Conservation (phyloP, 345 rosid species). For the Theobroma cacao region DNA sequence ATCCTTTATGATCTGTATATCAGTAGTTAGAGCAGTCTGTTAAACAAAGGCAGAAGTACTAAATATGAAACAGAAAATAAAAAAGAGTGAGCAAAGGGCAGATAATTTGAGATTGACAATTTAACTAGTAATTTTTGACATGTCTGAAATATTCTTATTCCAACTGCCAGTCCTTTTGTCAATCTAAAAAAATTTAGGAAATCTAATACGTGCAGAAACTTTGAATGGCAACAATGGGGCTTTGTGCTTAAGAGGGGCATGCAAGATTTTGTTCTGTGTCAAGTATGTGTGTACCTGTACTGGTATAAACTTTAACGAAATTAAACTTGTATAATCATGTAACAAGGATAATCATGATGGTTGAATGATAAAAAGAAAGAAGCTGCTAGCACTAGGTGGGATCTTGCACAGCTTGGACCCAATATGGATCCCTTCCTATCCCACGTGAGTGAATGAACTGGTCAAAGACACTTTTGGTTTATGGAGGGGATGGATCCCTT, state of each 20-base stretch:
- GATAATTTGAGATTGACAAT: background rate
- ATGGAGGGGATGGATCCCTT: background rate
- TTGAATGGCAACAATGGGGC: background rate
- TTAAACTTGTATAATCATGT: background rate
- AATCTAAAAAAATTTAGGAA: background rate
- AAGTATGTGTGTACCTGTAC: background rate
- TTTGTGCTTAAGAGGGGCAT: background rate
- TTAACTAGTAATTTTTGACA: background rate
- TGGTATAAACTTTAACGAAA: background rate
- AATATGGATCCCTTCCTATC: background rate
- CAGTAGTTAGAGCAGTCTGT: background rate
- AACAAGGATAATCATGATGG: background rate
- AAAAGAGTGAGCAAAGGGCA: background rate
- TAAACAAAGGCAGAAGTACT: background rate
- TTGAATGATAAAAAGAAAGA: no score
- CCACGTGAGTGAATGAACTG: background rate
- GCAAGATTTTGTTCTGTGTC: background rate
- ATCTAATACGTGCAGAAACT: background rate
- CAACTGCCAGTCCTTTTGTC: no score
- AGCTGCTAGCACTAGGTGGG: background rate
- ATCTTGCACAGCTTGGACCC: background rate
- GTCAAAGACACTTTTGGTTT: background rate
- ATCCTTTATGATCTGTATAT: constrained; percentile 64
- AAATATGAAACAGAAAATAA: background rate
- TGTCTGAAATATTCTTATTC: no score